Percentiles rank a stretch among this genome's conserved stretches.
phyloP scores from a whole-genome alignment of 2,329 filamentous ascomycete species.

The Myriosclerotinia scirpicola region DNA sequence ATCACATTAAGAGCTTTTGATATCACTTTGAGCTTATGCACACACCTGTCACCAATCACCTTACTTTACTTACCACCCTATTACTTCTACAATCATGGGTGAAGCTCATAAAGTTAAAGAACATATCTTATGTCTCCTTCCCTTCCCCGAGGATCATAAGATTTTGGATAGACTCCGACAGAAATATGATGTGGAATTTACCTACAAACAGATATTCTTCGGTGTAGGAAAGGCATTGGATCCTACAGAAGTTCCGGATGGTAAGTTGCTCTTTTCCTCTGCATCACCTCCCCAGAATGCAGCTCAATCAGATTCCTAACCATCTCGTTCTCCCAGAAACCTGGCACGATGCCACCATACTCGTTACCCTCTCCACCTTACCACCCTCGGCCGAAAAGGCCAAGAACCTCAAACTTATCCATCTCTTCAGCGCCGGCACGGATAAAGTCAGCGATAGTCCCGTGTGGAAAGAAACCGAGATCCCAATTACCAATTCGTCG shows the following conservation, averaged over 20 bases:
- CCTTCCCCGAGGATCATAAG: constrained; percentile 45
- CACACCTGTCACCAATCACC: background rate
- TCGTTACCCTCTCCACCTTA: constrained; percentile 39
- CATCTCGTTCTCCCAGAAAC: constrained; percentile 27
- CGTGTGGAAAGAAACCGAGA: constrained; percentile 41
- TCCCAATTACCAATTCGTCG: constrained; percentile 41
- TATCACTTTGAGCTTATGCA: background rate
- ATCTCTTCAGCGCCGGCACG: constrained; percentile 41
- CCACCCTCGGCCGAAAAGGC: constrained; percentile 33
- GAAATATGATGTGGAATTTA: constrained; percentile 48
- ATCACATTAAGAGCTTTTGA: background rate
- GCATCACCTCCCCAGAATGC: background rate
- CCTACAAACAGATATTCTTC: constrained; percentile 42
- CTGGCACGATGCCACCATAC: constrained; percentile 39
- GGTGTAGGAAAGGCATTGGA: constrained; percentile 27
- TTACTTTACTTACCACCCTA: background rate
- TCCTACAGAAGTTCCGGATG: constrained; percentile 28
- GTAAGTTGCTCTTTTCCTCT: constrained; percentile 20
- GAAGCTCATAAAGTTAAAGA: constrained; percentile 44
- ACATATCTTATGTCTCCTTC: constrained; percentile 47
- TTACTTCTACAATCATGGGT: constrained; percentile 43
- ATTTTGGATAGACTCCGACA: constrained; percentile 43
- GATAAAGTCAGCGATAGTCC: constrained; percentile 37
- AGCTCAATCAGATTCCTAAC: background rate
- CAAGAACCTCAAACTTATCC: constrained; percentile 42